Conservation (phyloP, 2,329 filamentous ascomycete genomes). For the Xenoacremonium recifei region DNA sequence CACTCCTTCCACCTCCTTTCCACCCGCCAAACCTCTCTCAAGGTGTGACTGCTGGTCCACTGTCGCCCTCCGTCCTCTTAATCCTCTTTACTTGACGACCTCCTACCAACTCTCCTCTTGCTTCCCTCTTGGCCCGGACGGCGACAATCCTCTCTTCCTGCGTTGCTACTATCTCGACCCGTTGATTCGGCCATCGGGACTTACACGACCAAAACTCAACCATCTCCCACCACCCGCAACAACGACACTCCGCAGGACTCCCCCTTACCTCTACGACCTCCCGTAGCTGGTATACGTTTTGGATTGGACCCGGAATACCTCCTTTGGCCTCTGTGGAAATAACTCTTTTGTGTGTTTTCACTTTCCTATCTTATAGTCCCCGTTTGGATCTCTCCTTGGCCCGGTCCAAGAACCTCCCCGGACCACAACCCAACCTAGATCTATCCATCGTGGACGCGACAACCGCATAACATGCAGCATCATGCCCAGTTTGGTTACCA, state of each 20-base stretch:
- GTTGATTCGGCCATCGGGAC: constrained; percentile 49
- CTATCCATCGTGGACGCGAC: too few species aligned
- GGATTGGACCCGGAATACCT: constrained; percentile 25
- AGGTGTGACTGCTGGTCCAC: constrained; percentile 24
- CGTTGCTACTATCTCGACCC: constrained; percentile 44
- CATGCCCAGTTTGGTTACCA: constrained; percentile 56
- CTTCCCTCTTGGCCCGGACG: constrained; percentile 13
- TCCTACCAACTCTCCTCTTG: constrained; percentile 13
- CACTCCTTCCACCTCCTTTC: constrained; percentile 36
- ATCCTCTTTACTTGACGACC: constrained; percentile 8
- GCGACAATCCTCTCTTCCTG: constrained; percentile 10
- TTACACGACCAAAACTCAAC: constrained; percentile 16
- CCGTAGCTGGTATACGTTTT: too few species aligned
- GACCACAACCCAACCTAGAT: constrained; percentile 21
- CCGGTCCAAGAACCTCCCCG: constrained; percentile 19
- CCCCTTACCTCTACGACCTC: constrained; percentile 20
- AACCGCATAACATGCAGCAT: constrained; percentile 56
- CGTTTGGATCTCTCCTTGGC: constrained; percentile 21
- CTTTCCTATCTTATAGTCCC: constrained; percentile 20
- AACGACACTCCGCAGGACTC: constrained; percentile 16
- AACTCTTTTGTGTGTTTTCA: constrained; percentile 20
- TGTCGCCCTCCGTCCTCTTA: constrained; percentile 19
- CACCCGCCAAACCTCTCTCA: constrained; percentile 12
- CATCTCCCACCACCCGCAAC: constrained; percentile 12
- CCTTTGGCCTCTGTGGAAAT: constrained; percentile 24